Conservation (phyloP, 225 moss, liverwort and hornwort genomes). For the Straminergon stramineum region DNA sequence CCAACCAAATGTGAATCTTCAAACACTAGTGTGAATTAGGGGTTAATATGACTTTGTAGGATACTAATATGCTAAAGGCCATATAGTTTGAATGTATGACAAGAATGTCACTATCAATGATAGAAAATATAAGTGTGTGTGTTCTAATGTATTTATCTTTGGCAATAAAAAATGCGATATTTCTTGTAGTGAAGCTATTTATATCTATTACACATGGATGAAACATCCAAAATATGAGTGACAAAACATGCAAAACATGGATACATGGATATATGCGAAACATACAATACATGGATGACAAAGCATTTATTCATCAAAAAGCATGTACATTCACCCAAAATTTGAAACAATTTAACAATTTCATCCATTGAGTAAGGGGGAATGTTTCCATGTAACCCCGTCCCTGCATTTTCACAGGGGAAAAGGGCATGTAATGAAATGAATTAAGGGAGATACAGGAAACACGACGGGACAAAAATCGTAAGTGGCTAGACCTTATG, state of each 20-base stretch:
- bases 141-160: background rate
- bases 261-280: no score
- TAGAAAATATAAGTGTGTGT: background rate
- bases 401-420: no score
- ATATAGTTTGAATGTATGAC: background rate
- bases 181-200: background rate
- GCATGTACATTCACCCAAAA: no score
- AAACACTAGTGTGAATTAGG: no score
- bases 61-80: background rate
- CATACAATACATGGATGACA: background rate
- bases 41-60: background rate
- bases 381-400: background rate
- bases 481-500: background rate
- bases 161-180: background rate
- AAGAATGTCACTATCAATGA: background rate
- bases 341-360: background rate
- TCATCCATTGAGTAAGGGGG: background rate
- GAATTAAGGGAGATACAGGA: background rate
- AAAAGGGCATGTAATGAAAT: background rate
- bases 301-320: background rate
- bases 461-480: background rate
- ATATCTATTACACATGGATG: background rate
- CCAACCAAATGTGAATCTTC: no score
- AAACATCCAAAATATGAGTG: background rate
- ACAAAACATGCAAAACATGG: no score